Evolutionary conservation across 371 early-diverging fungal species (phyloP).

Genomic region (Nematocida sp.): DNA sequence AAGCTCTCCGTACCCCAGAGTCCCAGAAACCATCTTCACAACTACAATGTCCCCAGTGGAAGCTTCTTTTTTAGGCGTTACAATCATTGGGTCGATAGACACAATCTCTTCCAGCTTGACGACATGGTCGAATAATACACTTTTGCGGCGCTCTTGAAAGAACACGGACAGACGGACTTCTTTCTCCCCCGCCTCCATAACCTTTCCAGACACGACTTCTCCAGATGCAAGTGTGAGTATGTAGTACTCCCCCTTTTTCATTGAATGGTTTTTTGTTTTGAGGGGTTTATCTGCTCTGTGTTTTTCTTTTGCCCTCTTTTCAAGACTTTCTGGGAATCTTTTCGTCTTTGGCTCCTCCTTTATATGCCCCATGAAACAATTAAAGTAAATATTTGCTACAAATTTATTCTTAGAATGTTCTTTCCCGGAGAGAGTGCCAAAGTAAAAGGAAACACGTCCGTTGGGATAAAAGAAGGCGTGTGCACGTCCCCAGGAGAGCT

Average conservation of each 20-base stretch:
- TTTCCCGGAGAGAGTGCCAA: slow-evolving; percentile 4
- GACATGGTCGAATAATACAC: slow-evolving; percentile 9
- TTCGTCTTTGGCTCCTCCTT: slow-evolving; percentile 15
- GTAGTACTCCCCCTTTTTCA: slow-evolving; percentile 32
- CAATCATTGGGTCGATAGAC: slow-evolving; percentile 9
- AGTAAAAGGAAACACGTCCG: neutral
- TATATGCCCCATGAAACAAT: slow-evolving; percentile 5
- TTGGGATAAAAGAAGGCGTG: slow-evolving; percentile 6
- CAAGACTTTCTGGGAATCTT: neutral
- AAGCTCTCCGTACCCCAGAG: slow-evolving; percentile 37
- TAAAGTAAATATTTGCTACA: neutral
- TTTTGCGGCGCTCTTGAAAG: neutral
- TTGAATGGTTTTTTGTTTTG: neutral
- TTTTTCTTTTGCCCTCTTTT: slow-evolving; percentile 6
- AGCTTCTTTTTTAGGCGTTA: slow-evolving; percentile 1
- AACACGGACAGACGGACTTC: slow-evolving; percentile 21
- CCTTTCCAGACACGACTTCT: neutral
- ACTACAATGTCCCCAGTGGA: slow-evolving; percentile 14
- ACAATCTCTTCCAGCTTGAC: neutral
- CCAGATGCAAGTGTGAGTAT: neutral
- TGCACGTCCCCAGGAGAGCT: slow-evolving; percentile 5
- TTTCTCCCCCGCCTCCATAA: slow-evolving; percentile 12
- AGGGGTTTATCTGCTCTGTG: neutral
- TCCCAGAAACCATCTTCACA: slow-evolving; percentile 22
- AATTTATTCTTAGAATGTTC: slow-evolving; percentile 29